Evolutionary conservation across 2,329 filamentous ascomycete genomes (phyloP), one percentile per base, ranked within the genome.

Genomic region (Epichloe gansuensis): DNA sequence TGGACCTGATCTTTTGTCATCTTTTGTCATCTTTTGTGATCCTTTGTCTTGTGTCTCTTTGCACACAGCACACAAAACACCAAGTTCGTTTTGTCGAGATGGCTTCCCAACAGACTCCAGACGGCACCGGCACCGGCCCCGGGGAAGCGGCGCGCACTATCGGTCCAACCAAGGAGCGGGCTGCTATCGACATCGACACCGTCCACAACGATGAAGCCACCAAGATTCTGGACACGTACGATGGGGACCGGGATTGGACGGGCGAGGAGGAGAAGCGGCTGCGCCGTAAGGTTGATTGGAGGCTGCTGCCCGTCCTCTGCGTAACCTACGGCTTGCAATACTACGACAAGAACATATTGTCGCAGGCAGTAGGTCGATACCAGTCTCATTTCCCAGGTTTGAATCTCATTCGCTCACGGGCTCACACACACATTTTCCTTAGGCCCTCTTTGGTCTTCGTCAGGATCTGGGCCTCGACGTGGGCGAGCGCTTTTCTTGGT

Each of bases 201-300:
- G 27, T 43, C 8, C 47, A 49, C n/a, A 9, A 42, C 3, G 47
- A 49, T 11, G 47, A 49, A 13, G 47, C 39, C 1, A 7, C 39
- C n/a, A 49, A 43, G 21, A 17, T 49, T 3, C 17, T 49, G 17
- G 17, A 17, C n/a, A n/a, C 27, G 3, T 49, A 43, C 27, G 40
- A 42, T 17, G 47, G 47, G 13, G 47, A 42, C 3, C 34, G 12
- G 27, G 15, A 49, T n/a, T 49, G 47, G 47, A 43, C n/a, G 5
- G 13, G 25, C 12, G 27, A 43, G 17, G 47, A 49, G 7, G 47
- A 49, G 25, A 43, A 17, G 31, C 11, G 31, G 3, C 12, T 42
- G 27, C 39, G 39, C 8, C 47, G 47, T n/a, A 38, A 11, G 41
- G 31, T 47, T 6, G 49, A 51, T n/a, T 35, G 42, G 38, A 93